phyloP scores from a whole-genome alignment of 805 yeast species.

The Metschnikowia arizonensis region DNA sequence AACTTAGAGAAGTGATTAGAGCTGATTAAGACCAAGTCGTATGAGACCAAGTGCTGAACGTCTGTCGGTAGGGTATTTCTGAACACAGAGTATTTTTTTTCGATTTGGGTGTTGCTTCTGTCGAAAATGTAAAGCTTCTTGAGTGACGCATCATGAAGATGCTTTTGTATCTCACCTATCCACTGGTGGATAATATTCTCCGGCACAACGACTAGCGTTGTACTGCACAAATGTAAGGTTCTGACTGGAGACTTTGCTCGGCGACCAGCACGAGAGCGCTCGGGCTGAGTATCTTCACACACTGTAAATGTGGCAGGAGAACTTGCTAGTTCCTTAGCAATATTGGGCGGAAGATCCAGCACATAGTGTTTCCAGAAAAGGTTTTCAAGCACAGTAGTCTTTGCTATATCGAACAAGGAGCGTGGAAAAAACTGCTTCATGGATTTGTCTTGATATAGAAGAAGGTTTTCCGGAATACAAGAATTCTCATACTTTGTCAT shows the following conservation, averaged over 20 bases:
- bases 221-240: conserved; percentile 42
- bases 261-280: conserved; percentile 17
- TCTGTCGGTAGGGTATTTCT: conserved; percentile 20
- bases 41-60: conserved; percentile 34
- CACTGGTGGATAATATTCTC: conserved; percentile 67
- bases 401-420: conserved; percentile 39
- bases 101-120: conserved; percentile 11
- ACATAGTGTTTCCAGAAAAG: conserved; percentile 54
- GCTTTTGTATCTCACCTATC: conserved; percentile 56
- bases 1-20: conserved; percentile 40
- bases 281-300: conserved; percentile 7
- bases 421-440: not conserved
- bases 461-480: conserved; percentile 33
- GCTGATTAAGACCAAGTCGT: conserved; percentile 53
- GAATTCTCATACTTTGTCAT: conserved; percentile 52
- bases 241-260: conserved; percentile 12
- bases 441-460: conserved; percentile 16
- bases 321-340: conserved; percentile 30
- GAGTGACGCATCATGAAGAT: conserved; percentile 39
- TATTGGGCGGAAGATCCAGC: conserved; percentile 42
- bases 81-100: conserved; percentile 13
- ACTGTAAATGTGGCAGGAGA: conserved; percentile 47
- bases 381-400: conserved; percentile 36
- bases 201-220: conserved; percentile 61
- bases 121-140: conserved; percentile 29